These are phyloP conservation scores for Thelonectria olida DNA, from an alignment of 2,329 filamentous ascomycete genomes.

Conservation along the genomic window DNA sequence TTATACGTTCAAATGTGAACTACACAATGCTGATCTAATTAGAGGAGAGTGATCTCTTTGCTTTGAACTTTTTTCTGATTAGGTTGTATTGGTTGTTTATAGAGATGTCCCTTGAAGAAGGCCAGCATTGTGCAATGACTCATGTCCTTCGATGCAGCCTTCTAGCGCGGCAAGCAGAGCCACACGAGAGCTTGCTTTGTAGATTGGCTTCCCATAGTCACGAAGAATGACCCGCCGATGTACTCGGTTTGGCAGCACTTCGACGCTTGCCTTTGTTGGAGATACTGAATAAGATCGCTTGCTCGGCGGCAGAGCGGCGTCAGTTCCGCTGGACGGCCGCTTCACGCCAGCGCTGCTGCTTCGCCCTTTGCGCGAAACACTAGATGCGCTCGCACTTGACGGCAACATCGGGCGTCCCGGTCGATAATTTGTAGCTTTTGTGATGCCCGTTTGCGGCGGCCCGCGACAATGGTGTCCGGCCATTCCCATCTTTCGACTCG, in stretches of 20 bases:
- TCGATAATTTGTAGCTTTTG: too few relatives aligned
- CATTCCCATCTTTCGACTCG: too few relatives aligned
- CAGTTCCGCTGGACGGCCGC: conserved; percentile 40
- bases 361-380: conserved; percentile 27
- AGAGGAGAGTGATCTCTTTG: too few relatives aligned
- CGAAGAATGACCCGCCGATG: conserved; percentile 51
- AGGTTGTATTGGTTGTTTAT: conserved; percentile 55
- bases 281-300: conserved; percentile 45
- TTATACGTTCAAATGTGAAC: too few relatives aligned
- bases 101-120: conserved; percentile 56
- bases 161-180: conserved; percentile 49
- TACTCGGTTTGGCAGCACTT: conserved; percentile 46
- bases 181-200: conserved; percentile 49
- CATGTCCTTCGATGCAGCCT: conserved; percentile 49
- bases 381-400: conserved; percentile 11
- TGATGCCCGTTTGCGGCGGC: too few relatives aligned
- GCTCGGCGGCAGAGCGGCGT: conserved; percentile 34
- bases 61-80: too few relatives aligned
- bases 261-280: conserved; percentile 36
- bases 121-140: conserved; percentile 46
- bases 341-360: conserved; percentile 36
- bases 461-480: too few relatives aligned
- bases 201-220: conserved; percentile 53
- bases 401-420: too few relatives aligned
- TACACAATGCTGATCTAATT: too few relatives aligned